Evolutionary conservation across 129 eudicot genomes (phyloP).

Genomic region (Silybum marianum): DNA sequence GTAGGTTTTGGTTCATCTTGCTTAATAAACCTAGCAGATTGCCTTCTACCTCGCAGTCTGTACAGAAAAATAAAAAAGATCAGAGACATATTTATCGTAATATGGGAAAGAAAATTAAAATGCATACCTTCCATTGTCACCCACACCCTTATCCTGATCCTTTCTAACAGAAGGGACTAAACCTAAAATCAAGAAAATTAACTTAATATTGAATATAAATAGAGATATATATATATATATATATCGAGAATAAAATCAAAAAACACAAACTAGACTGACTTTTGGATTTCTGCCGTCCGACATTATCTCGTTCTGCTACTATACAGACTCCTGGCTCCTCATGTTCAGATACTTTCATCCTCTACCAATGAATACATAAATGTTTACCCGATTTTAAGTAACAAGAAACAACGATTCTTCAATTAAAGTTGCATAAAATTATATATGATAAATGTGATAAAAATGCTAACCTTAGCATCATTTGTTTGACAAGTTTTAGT

Average conservation of each 20-base stretch:
- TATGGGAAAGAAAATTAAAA: background rate
- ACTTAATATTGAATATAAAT: background rate
- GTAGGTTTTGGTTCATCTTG: conserved; percentile 29
- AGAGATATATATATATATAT: background rate
- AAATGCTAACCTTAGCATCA: conserved; percentile 39
- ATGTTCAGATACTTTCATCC: conserved; percentile 38
- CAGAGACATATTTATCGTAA: background rate
- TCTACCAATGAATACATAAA: background rate
- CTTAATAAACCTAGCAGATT: conserved; percentile 49
- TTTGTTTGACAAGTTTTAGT: conserved; percentile 27
- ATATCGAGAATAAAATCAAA: conserved; percentile 4
- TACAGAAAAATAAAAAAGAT: background rate
- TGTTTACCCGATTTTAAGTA: background rate
- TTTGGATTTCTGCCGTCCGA: conserved; percentile 40
- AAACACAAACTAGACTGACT: conserved; percentile 38
- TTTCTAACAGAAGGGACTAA: conserved; percentile 40
- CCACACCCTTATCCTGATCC: conserved; percentile 38
- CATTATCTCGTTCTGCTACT: conserved; percentile 26
- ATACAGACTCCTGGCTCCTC: conserved; percentile 32
- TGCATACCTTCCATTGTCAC: conserved; percentile 53
- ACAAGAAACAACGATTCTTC: background rate
- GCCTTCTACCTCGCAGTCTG: conserved; percentile 45
- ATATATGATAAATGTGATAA: background rate
- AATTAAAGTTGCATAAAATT: background rate
- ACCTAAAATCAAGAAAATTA: conserved; percentile 34